Conservation (phyloP, 192 early-diverging fungal species). For the Pilaira anomala region DNA sequence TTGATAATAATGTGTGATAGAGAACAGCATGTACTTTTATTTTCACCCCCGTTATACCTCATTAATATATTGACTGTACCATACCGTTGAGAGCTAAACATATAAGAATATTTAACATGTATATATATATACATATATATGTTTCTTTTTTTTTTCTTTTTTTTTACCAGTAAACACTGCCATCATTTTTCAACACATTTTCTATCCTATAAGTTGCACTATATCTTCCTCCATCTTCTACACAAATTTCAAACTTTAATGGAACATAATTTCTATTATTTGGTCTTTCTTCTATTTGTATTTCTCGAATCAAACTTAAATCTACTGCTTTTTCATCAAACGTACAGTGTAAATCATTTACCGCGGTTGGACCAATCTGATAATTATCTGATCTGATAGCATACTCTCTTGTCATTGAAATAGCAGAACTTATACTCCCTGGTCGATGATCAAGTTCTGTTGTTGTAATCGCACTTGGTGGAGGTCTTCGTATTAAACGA, state of each 20-base stretch:
- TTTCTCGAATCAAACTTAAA: background rate
- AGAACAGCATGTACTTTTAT: conserved; percentile 27
- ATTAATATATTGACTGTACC: conserved; percentile 33
- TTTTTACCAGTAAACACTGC: conserved; percentile 19
- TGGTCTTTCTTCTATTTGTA: background rate
- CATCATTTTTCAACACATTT: conserved; percentile 19
- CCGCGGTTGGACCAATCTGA: too few relatives aligned
- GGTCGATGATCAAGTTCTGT: background rate
- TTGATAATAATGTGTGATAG: conserved; percentile 48
- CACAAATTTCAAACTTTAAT: conserved; percentile 4
- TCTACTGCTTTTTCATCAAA: conserved; percentile 11
- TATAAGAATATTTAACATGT: too few relatives aligned
- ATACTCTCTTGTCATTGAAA: background rate
- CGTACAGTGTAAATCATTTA: background rate
- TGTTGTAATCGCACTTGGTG: too few relatives aligned
- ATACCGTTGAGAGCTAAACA: conserved; percentile 22
- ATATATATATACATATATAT: background rate
- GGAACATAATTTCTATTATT: conserved; percentile 7
- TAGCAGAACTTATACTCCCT: conserved; percentile 1
- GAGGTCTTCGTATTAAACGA: too few relatives aligned
- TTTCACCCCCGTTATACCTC: conserved; percentile 1
- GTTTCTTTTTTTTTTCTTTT: background rate
- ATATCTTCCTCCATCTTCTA: conserved; percentile 17
- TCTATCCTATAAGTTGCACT: conserved; percentile 17
- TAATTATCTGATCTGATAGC: background rate